Percentiles rank a stretch among this genome's conserved stretches.
Evolutionary conservation across 176 grass and related monocot species (phyloP).

Genomic region (Oryza punctata): DNA sequence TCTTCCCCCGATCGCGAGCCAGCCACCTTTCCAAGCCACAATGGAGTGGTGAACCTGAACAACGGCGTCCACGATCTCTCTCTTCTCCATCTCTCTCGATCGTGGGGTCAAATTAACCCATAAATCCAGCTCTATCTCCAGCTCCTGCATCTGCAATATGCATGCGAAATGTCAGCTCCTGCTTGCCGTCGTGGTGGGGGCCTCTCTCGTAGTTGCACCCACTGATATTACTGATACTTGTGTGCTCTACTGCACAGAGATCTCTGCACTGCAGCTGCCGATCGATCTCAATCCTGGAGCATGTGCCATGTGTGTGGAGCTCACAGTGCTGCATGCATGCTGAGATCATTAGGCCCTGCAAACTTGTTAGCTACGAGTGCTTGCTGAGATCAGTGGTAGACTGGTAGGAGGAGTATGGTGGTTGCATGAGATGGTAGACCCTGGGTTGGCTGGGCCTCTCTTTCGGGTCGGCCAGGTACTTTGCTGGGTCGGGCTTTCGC

Average conservation of each 20-base stretch:
- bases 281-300: constrained; percentile 29
- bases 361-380: not conserved
- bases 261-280: not conserved
- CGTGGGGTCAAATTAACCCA: constrained; percentile 7
- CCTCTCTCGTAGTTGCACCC: not conserved
- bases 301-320: constrained; percentile 11
- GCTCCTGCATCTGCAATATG: not conserved
- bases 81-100: not conserved
- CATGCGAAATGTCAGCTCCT: not conserved
- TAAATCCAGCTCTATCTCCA: not conserved
- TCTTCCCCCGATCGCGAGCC: not conserved
- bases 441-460: not conserved
- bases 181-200: not conserved
- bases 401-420: not conserved
- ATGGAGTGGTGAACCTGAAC: not conserved
- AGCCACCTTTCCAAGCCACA: constrained; percentile 15
- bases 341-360: not conserved
- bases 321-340: not conserved
- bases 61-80: not conserved
- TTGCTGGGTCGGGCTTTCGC: constrained; percentile 15
- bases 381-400: not conserved
- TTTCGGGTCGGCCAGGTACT: not conserved
- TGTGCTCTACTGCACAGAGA: not conserved
- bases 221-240: not conserved
- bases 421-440: not conserved